Percentiles rank a stretch among this genome's conserved stretches.
Evolutionary conservation across 2,329 filamentous ascomycete genomes (phyloP).

Genomic region (Diaporthe sp.): DNA sequence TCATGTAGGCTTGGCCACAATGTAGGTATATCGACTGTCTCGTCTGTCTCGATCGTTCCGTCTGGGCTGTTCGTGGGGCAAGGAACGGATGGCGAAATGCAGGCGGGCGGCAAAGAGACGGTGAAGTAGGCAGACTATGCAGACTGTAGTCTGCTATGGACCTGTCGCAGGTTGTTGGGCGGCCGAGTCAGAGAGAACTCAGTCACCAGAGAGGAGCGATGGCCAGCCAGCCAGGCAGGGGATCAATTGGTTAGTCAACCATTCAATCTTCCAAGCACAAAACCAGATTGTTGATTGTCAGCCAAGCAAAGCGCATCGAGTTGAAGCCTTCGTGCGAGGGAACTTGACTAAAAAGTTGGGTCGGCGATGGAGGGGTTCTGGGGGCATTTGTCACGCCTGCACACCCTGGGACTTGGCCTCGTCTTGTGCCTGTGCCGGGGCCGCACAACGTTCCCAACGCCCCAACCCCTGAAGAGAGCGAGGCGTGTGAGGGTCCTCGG

Average conservation of each 20-base stretch:
- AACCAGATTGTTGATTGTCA: not conserved
- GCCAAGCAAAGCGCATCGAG: constrained; percentile 24
- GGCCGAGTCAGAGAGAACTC: constrained; percentile 19
- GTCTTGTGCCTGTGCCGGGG: not conserved
- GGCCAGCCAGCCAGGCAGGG: not conserved
- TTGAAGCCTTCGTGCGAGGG: not conserved
- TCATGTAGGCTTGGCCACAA: not conserved
- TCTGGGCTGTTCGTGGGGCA: not conserved
- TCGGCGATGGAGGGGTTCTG: not conserved
- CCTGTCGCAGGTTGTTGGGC: not conserved
- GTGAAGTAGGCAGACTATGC: not conserved
- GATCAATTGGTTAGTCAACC: constrained; percentile 10
- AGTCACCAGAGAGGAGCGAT: not conserved
- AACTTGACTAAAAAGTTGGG: constrained; percentile 30
- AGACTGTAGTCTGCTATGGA: not conserved
- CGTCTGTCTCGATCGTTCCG: not conserved
- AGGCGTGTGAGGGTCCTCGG: not conserved
- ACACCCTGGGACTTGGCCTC: not conserved
- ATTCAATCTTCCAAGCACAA: not conserved
- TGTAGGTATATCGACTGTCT: not conserved
- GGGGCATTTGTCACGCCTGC: constrained; percentile 16
- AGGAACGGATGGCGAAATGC: not conserved
- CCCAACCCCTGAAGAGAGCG: not conserved
- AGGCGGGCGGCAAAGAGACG: not conserved
- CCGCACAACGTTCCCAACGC: not conserved